Evolutionary conservation across 768 basidiomycete genomes (phyloP), one percentile per base, ranked within the genome.

Genomic region (Asterophora lycoperdoides): DNA sequence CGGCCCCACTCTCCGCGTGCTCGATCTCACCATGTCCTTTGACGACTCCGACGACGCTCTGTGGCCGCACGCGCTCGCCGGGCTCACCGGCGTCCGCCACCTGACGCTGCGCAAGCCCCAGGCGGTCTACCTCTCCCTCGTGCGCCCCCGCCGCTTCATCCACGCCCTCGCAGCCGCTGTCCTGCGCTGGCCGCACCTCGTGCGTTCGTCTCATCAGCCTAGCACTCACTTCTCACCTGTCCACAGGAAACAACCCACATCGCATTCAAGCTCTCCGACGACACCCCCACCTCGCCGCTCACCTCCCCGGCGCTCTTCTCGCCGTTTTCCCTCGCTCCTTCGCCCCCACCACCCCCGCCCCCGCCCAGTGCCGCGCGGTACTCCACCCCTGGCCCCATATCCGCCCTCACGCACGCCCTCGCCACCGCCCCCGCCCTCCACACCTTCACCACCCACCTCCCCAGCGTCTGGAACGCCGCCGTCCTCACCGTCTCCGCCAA

Each of bases 401-500:
- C 73, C 59, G 51, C 54, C 7, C 62, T 67, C 35, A 67, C 69
- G 15, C 51, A 56, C 9, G 61, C 69, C 0, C 61, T 76, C 7
- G 72, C 78, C 15, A 62, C 71, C 8, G 66, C 72, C 0, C 69
- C 64, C 1, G 56, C 64, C 9, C 67, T 86, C 5, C 76, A 71
- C 53, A 71, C 68, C 2, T 69, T 85, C 44, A 66, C 71, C 48
- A 78, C 83, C 0, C 70, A 75, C 38, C 66, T 83, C 5, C 83
- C 83, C 1, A 70, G 75, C 4, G 66, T 82, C 0, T 84, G 83
- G 83, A 81, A 78, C 62, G 67, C 72, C 37, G 56, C 76, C 11
- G 70, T 83, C 48, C 72, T 80, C 49, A 55, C 71, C 36, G 67
- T 83, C 33, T 68, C 77, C 34, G 45, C 58, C 6, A 84, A 83